Evolutionary conservation across 805 yeast species (phyloP).

Genomic region (Saccharomycopsis capsularis): DNA sequence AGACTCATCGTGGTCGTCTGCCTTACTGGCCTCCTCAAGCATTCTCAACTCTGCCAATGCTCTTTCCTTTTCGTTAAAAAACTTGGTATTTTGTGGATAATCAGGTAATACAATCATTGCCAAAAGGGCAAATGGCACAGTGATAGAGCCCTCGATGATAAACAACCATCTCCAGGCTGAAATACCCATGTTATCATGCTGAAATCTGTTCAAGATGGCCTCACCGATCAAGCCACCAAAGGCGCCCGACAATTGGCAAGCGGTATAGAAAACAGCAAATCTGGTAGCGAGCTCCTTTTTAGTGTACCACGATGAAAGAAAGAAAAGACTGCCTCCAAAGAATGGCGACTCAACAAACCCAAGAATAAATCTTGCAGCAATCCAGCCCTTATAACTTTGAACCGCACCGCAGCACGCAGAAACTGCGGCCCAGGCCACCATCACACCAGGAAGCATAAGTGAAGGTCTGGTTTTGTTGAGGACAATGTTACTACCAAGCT

Average conservation of each 20-base stretch:
- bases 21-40: slow-evolving; percentile 13
- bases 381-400: slow-evolving; percentile 36
- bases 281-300: slow-evolving; percentile 43
- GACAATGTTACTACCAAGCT: slow-evolving; percentile 40
- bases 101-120: slow-evolving; percentile 35
- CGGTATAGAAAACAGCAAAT: slow-evolving; percentile 41
- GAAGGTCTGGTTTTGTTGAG: slow-evolving; percentile 46
- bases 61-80: slow-evolving; percentile 32
- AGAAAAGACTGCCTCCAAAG: slow-evolving; percentile 37
- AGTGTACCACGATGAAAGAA: slow-evolving; percentile 33
- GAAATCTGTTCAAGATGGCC: slow-evolving; percentile 33
- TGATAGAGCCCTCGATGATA: slow-evolving; percentile 43
- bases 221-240: slow-evolving; percentile 50
- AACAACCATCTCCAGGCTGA: slow-evolving; percentile 46
- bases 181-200: slow-evolving; percentile 24
- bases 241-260: slow-evolving; percentile 48
- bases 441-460: slow-evolving; percentile 40
- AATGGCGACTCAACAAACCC: slow-evolving; percentile 43
- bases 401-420: slow-evolving; percentile 42
- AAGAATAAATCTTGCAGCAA: slow-evolving; percentile 38
- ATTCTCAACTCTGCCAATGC: slow-evolving; percentile 17
- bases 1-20: slow-evolving; percentile 10
- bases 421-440: slow-evolving; percentile 31
- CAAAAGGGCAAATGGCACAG: slow-evolving; percentile 33
- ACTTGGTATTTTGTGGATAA: slow-evolving; percentile 34